Evolutionary conservation across 2,329 filamentous ascomycete genomes (phyloP).

Genomic region (Phialophora tarda): DNA sequence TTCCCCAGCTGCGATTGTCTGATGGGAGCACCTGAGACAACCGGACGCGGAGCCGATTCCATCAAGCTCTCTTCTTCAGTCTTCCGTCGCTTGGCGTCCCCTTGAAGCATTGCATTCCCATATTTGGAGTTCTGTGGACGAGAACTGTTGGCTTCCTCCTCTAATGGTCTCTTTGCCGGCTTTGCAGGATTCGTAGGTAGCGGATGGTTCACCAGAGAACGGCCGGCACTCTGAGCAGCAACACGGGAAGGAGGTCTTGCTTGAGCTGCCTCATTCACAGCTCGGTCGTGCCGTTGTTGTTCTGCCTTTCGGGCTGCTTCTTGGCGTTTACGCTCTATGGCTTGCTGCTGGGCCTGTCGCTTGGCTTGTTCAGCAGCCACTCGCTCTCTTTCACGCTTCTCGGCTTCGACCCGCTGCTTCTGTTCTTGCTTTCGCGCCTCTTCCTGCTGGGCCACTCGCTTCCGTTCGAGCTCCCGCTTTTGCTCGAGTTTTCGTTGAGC

Average conservation of each 20-base stretch:
- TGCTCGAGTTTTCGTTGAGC: conserved; percentile 78
- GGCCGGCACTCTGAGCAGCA: conserved; percentile 58
- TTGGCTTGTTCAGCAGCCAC: conserved; percentile 64
- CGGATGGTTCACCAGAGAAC: conserved; percentile 64
- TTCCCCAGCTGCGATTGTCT: conserved; percentile 77
- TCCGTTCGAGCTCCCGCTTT: conserved; percentile 80
- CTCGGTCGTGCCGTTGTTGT: conserved; percentile 46
- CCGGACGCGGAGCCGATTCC: conserved; percentile 64
- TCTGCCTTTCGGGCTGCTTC: conserved; percentile 55
- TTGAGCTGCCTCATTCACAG: conserved; percentile 43
- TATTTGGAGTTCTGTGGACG: conserved; percentile 49
- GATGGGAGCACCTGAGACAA: conserved; percentile 79
- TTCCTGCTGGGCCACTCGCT: conserved; percentile 67
- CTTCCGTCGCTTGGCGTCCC: conserved; percentile 78
- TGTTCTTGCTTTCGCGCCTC: conserved; percentile 68
- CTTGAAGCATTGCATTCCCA: conserved; percentile 64
- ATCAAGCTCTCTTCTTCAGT: conserved; percentile 73
- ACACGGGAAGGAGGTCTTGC: conserved; percentile 58
- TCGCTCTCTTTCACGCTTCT: conserved; percentile 53
- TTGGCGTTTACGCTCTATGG: conserved; percentile 57
- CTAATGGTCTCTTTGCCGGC: conserved; percentile 70
- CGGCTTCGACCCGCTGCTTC: conserved; percentile 64
- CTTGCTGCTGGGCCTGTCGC: conserved; percentile 66
- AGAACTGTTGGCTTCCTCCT: conserved; percentile 63
- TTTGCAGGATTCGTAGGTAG: conserved; percentile 70